phyloP scores from a whole-genome alignment of 495 filamentous ascomycete genomes.

The Lophiostoma macrostomum region DNA sequence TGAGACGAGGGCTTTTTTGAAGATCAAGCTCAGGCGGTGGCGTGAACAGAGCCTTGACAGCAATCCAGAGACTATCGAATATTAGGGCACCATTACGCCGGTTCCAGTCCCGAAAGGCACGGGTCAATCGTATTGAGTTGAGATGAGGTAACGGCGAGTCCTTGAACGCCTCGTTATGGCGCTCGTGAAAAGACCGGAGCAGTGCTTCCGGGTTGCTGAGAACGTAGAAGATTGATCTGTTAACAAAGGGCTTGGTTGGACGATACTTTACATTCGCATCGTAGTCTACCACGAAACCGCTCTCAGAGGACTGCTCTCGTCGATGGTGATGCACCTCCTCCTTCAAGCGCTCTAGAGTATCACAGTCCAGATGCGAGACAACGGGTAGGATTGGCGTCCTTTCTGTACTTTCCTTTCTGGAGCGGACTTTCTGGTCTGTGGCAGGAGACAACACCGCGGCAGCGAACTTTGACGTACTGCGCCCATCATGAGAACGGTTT shows the following conservation, averaged over 20 bases:
- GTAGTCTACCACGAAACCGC: conserved; percentile 23
- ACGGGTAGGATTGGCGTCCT: conserved; percentile 13
- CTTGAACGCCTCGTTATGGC: conserved; percentile 27
- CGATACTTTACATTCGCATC: conserved; percentile 16
- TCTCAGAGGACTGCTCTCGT: conserved; percentile 1
- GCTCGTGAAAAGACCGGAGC: conserved; percentile 60
- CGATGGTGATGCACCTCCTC: conserved; percentile 15
- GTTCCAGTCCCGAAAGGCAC: conserved; percentile 35
- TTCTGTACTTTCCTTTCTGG: neutral
- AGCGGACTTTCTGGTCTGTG: neutral
- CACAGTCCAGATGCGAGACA: conserved; percentile 37
- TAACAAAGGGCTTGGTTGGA: conserved; percentile 51
- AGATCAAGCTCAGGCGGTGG: conserved; percentile 56
- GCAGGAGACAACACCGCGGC: too few relatives aligned
- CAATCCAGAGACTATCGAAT: conserved; percentile 74
- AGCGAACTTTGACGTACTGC: too few relatives aligned
- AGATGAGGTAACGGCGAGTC: conserved; percentile 31
- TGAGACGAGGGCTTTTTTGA: conserved; percentile 35
- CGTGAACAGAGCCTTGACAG: conserved; percentile 63
- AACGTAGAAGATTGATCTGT: conserved; percentile 72
- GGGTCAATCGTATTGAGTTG: conserved; percentile 48
- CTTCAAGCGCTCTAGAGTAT: conserved; percentile 24
- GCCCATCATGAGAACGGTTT: too few relatives aligned
- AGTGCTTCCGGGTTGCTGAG: conserved; percentile 64
- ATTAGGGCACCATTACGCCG: conserved; percentile 48